Evolutionary conservation across 208 protist genomes (phyloP), one percentile per base, ranked within the genome.

Genomic region (Porcisia deanei): DNA sequence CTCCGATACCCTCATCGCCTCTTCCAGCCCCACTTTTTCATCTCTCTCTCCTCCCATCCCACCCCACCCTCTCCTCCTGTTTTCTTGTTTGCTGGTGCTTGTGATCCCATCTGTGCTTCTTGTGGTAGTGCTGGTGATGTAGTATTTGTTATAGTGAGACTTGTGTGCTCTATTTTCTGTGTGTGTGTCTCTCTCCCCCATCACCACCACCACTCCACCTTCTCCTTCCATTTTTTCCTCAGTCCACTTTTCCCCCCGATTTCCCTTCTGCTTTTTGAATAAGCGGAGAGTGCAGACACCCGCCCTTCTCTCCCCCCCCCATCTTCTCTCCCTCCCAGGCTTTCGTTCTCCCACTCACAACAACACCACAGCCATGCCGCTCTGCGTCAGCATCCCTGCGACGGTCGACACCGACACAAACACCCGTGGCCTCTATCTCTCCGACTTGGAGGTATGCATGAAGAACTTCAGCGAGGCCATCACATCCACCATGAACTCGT

Each of bases 341-440:
- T 69, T 2, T 69, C 22, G 1, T 53, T 54, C 45, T 49, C 59
- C 7, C 39, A 57, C 45, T 59, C 22, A 45, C 49, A 0, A 22
- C 61, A n/a, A 39, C 10, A 25, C 37, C 16, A 14, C 72, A 22
- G 34, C 57, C 22, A 84, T 80, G 76, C 75, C 75, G 30, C 64
- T 82, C 43, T 82, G 78, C 34, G 78, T 58, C 67, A 77, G 80
- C 55, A 59, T 66, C 49, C 80, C 69, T 12, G 77, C 75, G 67
- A 88, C 85, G 59, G 82, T 89, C 52, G 88, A 93, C 79, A 84
- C 71, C 64, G 88, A 93, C 58, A 75, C 85, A 54, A 88, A 88
- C 57, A 81, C 78, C 53, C 80, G 81, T 18, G 69, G 45, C 18
- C 25, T 66, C 34, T 91, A 88, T 70, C 77, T 95, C 16, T 72